Conservation (phyloP, 2,329 filamentous ascomycete species). For the Triangularia setosa region DNA sequence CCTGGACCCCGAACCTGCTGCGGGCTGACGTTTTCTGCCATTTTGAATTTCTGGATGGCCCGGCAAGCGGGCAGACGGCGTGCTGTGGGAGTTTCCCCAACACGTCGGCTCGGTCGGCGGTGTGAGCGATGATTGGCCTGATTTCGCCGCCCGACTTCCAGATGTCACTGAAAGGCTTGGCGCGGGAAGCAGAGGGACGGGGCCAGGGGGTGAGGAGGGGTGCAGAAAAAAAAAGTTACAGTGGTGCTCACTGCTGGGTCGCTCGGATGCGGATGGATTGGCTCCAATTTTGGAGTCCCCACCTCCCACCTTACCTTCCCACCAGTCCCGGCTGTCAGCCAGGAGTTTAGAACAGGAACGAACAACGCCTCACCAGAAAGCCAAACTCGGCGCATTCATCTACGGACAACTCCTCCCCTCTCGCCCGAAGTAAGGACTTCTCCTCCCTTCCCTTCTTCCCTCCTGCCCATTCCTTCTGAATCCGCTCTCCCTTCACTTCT, state of each 20-base stretch:
- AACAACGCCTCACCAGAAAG: slow-evolving; percentile 8
- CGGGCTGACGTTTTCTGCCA: slow-evolving; percentile 18
- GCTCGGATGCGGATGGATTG: slow-evolving; percentile 4
- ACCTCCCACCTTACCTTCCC: slow-evolving; percentile 14
- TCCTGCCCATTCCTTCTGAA: neutral
- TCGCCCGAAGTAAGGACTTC: slow-evolving; percentile 16
- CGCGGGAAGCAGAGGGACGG: slow-evolving; percentile 3
- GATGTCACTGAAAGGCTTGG: slow-evolving; percentile 4
- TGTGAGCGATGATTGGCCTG: slow-evolving; percentile 13
- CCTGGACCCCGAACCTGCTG: slow-evolving; percentile 15
- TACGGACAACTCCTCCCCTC: slow-evolving; percentile 16
- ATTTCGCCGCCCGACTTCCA: neutral
- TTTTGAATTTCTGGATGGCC: neutral
- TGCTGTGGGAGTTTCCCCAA: slow-evolving; percentile 18
- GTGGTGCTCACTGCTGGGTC: slow-evolving; percentile 12
- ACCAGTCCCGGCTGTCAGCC: slow-evolving; percentile 17
- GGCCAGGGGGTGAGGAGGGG: neutral
- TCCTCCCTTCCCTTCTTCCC: slow-evolving; percentile 14
- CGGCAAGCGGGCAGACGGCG: slow-evolving; percentile 5
- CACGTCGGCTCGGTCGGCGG: slow-evolving; percentile 3
- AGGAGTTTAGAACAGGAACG: slow-evolving; percentile 4
- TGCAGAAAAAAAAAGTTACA: neutral
- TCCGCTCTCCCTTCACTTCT: slow-evolving; percentile 16
- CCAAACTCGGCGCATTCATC: slow-evolving; percentile 24
- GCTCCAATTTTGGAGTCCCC: slow-evolving; percentile 19